phyloP scores from a whole-genome alignment of 306 rosid species.

The Rosa chinensis region DNA sequence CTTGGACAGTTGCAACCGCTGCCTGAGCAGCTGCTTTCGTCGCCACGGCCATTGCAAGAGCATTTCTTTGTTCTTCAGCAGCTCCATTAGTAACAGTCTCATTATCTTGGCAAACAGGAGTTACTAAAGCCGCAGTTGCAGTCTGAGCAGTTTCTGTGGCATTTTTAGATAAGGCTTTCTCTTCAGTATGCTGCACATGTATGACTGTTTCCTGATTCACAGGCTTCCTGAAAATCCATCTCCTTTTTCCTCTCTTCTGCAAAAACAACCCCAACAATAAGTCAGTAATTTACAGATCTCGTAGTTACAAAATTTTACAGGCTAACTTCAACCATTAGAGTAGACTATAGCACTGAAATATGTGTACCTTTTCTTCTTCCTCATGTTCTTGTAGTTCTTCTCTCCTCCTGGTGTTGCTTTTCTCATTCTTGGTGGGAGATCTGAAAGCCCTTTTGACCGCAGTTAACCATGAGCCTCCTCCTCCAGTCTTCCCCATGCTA shows the following conservation, averaged over 20 bases:
- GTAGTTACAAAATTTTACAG: not conserved
- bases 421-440: constrained; percentile 43
- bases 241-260: constrained; percentile 54
- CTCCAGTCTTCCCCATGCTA: constrained; percentile 48
- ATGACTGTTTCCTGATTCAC: constrained; percentile 31
- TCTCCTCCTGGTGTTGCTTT: constrained; percentile 41
- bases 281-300: constrained; percentile 3
- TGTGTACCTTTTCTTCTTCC: constrained; percentile 50
- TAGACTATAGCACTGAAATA: not conserved
- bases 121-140: constrained; percentile 1
- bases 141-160: constrained; percentile 3
- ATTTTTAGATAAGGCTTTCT: constrained; percentile 22
- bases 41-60: constrained; percentile 46
- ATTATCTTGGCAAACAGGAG: constrained; percentile 9
- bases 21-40: constrained; percentile 47
- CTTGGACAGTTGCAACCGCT: constrained; percentile 43
- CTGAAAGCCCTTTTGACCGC: constrained; percentile 54
- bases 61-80: constrained; percentile 27
- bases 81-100: constrained; percentile 7
- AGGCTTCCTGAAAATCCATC: constrained; percentile 57
- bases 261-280: constrained; percentile 4
- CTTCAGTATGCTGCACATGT: constrained; percentile 27
- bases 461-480: constrained; percentile 52
- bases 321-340: not conserved
- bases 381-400: constrained; percentile 43